Evolutionary conservation across 305 asterid genomes (phyloP).

Genomic region (Fraxinus xanthoxyloides): DNA sequence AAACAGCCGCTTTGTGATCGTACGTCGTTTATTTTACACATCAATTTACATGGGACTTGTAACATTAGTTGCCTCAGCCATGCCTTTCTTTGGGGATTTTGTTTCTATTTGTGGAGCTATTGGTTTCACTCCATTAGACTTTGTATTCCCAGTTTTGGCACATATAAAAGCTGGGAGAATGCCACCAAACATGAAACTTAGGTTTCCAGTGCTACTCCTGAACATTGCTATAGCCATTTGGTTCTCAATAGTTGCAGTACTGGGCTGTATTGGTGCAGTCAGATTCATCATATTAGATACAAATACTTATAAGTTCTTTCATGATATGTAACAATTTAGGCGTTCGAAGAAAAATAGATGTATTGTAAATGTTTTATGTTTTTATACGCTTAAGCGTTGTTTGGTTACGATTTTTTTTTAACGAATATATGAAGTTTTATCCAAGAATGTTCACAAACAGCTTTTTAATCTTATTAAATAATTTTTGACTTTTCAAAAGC

Average conservation of each 20-base stretch:
- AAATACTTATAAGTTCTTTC: constrained; percentile 45
- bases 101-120: constrained; percentile 65
- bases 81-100: constrained; percentile 61
- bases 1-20: not conserved
- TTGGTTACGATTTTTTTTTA: not conserved
- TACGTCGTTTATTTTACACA: constrained; percentile 37
- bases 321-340: constrained; percentile 39
- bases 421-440: not conserved
- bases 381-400: not conserved
- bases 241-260: constrained; percentile 50
- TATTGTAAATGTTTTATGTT: not conserved
- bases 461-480: not conserved
- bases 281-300: constrained; percentile 43
- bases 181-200: constrained; percentile 23
- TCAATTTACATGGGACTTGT: constrained; percentile 36
- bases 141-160: constrained; percentile 52
- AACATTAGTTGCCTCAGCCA: constrained; percentile 46
- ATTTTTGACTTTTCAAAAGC: not conserved
- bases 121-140: constrained; percentile 61
- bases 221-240: constrained; percentile 42
- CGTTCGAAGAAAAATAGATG: not conserved
- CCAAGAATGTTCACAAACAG: not conserved
- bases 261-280: constrained; percentile 57
- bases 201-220: constrained; percentile 27
- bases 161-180: constrained; percentile 45